Percentiles rank a stretch among this genome's conserved stretches.
Conservation (phyloP, 2,329 filamentous ascomycete species). For the Beauveria varroae region DNA sequence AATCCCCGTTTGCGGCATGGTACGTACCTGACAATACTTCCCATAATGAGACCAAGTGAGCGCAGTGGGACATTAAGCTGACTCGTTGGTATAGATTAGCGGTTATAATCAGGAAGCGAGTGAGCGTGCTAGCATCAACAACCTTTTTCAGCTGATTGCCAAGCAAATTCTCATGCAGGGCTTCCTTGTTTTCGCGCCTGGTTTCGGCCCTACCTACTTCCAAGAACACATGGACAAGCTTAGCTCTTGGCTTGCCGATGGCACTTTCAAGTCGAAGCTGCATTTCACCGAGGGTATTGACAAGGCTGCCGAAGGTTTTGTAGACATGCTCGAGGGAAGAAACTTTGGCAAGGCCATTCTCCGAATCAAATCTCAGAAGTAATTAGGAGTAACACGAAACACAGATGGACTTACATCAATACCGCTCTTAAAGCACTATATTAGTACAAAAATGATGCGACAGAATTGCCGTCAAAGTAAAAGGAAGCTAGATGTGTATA, state of each 20-base stretch:
- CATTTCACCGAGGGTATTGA: constrained; percentile 70
- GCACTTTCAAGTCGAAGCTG: constrained; percentile 63
- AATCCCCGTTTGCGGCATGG: constrained; percentile 58
- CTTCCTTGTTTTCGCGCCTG: constrained; percentile 62
- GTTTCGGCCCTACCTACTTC: constrained; percentile 58
- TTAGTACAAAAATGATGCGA: too few species aligned
- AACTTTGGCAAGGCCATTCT: constrained; percentile 84
- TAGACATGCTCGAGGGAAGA: constrained; percentile 67
- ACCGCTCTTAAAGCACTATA: too few species aligned
- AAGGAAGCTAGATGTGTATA: too few species aligned
- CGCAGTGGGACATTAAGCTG: background rate
- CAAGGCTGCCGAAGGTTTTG: constrained; percentile 63
- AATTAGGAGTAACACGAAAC: background rate
- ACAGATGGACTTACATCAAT: too few species aligned
- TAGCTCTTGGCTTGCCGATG: constrained; percentile 68
- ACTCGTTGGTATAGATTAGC: constrained; percentile 41
- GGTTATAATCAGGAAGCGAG: constrained; percentile 58
- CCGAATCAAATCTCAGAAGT: constrained; percentile 38
- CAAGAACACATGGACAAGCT: constrained; percentile 70
- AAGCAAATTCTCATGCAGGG: constrained; percentile 67
- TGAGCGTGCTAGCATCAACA: constrained; percentile 59
- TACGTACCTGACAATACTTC: constrained; percentile 20
- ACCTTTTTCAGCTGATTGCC: constrained; percentile 54
- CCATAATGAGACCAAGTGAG: background rate
- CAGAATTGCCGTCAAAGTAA: too few species aligned